phyloP scores from a whole-genome alignment of 495 filamentous ascomycete species.

The Polyplosphaeria fusca region DNA sequence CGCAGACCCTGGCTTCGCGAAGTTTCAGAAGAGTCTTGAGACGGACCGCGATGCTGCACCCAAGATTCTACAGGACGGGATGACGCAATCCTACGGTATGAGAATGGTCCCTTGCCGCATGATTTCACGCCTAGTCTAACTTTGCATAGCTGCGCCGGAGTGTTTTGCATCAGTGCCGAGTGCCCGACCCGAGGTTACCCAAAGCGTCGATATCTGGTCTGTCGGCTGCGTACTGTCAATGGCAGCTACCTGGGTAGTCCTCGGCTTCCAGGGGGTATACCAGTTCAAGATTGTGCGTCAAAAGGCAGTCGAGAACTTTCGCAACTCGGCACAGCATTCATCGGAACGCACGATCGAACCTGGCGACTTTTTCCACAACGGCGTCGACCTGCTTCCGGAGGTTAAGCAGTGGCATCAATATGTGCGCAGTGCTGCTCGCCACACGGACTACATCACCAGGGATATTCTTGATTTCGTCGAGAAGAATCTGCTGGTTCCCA shows the following conservation, averaged over 20 bases:
- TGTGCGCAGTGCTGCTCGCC: constrained; percentile 5
- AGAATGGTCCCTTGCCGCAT: background rate
- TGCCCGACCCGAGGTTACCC: constrained; percentile 23
- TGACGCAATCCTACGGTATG: constrained; percentile 43
- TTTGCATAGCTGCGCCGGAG: constrained; percentile 27
- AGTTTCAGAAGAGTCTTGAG: constrained; percentile 34
- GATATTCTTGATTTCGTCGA: background rate
- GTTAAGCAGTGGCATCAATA: constrained; percentile 36
- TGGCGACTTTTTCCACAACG: constrained; percentile 27
- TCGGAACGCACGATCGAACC: constrained; percentile 1
- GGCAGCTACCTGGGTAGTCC: constrained; percentile 44
- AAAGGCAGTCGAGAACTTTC: background rate
- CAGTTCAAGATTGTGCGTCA: constrained; percentile 3
- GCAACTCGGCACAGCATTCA: background rate
- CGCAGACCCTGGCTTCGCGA: constrained; percentile 44
- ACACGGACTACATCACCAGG: background rate
- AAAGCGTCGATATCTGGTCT: constrained; percentile 46
- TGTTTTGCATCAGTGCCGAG: constrained; percentile 16
- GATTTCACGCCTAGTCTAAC: background rate
- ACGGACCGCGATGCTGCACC: constrained; percentile 9
- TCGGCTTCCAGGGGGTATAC: constrained; percentile 35
- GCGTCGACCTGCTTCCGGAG: constrained; percentile 22
- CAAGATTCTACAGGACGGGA: constrained; percentile 25
- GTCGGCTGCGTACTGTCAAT: constrained; percentile 46
- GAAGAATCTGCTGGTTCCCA: background rate